Percentiles rank a stretch among this genome's conserved stretches.
These are phyloP conservation scores for Fusarium brachygibbosum DNA, from an alignment of 2,329 filamentous ascomycete species.

Conservation along the genomic window DNA sequence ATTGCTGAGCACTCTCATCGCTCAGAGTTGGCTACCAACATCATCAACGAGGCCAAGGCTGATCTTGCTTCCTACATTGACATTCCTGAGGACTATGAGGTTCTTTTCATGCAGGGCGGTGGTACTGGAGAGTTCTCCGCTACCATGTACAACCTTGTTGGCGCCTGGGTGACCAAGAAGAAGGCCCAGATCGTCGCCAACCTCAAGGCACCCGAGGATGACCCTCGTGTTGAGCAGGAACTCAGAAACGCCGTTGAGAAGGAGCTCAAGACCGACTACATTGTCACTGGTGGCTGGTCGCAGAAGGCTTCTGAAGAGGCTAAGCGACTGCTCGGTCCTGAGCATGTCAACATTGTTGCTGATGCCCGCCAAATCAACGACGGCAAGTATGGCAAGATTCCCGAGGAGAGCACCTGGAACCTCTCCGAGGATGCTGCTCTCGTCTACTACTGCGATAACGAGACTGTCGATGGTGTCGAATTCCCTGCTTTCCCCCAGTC, in stretches of 20 bases:
- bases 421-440: conserved; percentile 77
- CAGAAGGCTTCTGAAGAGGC: conserved; percentile 91
- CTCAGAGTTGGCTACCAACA: conserved; percentile 80
- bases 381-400: conserved; percentile 89
- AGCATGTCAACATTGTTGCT: conserved; percentile 80
- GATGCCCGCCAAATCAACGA: conserved; percentile 75
- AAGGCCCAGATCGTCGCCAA: conserved; percentile 70
- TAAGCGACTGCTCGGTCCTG: conserved; percentile 78
- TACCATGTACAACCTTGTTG: conserved; percentile 85
- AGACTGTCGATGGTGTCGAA: conserved; percentile 94
- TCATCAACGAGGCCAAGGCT: conserved; percentile 83
- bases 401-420: conserved; percentile 81
- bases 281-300: conserved; percentile 90
- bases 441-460: conserved; percentile 93
- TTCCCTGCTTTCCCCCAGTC: conserved; percentile 79
- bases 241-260: conserved; percentile 74
- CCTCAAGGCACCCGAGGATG: conserved; percentile 62
- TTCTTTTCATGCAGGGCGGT: conserved; percentile 89
- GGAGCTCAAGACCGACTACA: conserved; percentile 86
- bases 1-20: conserved; percentile 93
- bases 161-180: conserved; percentile 82
- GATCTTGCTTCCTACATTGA: conserved; percentile 81
- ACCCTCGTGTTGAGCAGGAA: conserved; percentile 67
- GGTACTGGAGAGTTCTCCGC: conserved; percentile 89
- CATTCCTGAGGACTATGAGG: conserved; percentile 87